Percentiles rank a stretch among this genome's conserved stretches.
Evolutionary conservation across 2,329 filamentous ascomycete species (phyloP).

Genomic region (Colletotrichum spinosum): DNA sequence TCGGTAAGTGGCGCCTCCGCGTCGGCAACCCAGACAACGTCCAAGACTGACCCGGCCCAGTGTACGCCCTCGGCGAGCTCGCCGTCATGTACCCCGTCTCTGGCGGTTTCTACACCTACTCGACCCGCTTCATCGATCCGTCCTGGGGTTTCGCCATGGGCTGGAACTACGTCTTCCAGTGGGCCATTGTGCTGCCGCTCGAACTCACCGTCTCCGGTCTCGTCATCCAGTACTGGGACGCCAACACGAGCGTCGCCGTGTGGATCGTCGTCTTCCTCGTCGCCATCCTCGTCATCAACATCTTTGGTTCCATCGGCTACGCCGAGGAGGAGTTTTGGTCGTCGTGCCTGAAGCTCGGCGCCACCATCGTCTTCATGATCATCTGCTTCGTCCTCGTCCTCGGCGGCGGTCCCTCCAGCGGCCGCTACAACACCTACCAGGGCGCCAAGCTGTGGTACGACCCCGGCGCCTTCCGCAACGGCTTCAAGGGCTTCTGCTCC

Average conservation of each 20-base stretch:
- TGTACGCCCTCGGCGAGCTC: constrained; percentile 71
- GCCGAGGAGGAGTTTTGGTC: constrained; percentile 69
- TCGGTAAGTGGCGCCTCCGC: constrained; percentile 40
- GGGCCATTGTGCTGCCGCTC: constrained; percentile 61
- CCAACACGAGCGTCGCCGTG: constrained; percentile 56
- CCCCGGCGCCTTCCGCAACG: constrained; percentile 70
- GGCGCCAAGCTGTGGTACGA: constrained; percentile 57
- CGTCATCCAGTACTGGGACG: constrained; percentile 64
- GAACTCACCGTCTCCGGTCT: constrained; percentile 63
- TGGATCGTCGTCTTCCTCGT: constrained; percentile 67
- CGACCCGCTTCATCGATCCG: constrained; percentile 70
- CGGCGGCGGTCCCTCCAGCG: constrained; percentile 64
- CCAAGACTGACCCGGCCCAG: constrained; percentile 24
- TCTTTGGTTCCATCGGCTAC: constrained; percentile 66
- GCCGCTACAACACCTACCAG: constrained; percentile 54
- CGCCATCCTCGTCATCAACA: constrained; percentile 61
- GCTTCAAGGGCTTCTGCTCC: constrained; percentile 76
- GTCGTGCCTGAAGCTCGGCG: constrained; percentile 65
- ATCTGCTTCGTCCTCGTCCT: constrained; percentile 67
- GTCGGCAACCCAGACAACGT: rapidly evolving
- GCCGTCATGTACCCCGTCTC: constrained; percentile 72
- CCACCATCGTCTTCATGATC: constrained; percentile 72
- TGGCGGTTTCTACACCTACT: constrained; percentile 73
- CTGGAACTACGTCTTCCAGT: constrained; percentile 63
- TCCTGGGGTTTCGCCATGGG: constrained; percentile 69